Percentiles rank a stretch among this genome's conserved stretches.
These are phyloP conservation scores for Thuidium tamariscinum DNA, from an alignment of 225 moss, liverwort and hornwort genomes.

Conservation along the genomic window DNA sequence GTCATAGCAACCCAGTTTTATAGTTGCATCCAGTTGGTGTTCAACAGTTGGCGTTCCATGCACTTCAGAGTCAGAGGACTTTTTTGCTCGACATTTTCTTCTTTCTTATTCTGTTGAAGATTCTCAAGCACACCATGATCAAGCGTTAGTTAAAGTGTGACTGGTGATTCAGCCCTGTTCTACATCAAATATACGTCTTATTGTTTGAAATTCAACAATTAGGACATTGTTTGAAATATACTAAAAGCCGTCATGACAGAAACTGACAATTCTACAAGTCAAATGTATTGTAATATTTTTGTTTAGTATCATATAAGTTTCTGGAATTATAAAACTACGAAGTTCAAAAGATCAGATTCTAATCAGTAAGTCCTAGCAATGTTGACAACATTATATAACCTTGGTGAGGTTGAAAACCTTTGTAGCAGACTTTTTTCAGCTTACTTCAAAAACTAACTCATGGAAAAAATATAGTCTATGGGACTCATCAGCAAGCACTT, in stretches of 20 bases:
- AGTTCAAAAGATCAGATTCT: neutral
- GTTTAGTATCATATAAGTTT: neutral
- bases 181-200: neutral
- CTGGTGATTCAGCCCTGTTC: neutral
- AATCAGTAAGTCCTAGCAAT: neutral
- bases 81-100: neutral
- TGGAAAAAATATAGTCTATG: neutral
- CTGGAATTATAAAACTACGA: neutral
- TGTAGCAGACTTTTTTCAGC: neutral
- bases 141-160: neutral
- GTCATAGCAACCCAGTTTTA: neutral
- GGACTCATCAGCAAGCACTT: neutral
- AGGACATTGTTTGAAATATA: neutral
- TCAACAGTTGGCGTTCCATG: neutral
- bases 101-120: neutral
- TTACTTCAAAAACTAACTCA: neutral
- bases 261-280: neutral
- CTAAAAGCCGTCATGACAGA: neutral
- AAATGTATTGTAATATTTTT: neutral
- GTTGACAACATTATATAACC: neutral
- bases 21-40: neutral
- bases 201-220: neutral
- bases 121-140: neutral
- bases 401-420: neutral
- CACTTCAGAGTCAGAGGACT: neutral